A percentile compares a stretch with the other conserved stretches of the same genome.
phyloP scores from a whole-genome alignment of 2,329 filamentous ascomycete genomes.

The Didymella exigua region DNA sequence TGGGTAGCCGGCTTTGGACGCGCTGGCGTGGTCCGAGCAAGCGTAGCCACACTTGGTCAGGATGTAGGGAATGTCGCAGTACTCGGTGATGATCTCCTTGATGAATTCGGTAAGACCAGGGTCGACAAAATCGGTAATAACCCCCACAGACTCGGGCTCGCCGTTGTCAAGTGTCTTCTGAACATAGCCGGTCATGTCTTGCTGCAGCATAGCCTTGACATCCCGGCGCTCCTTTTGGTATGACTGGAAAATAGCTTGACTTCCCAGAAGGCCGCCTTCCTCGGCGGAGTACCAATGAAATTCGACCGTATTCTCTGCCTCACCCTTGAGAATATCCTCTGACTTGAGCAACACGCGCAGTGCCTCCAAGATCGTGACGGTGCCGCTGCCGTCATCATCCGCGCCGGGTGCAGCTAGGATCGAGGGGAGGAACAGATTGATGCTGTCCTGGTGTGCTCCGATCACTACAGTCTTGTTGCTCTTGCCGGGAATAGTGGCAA shows the following conservation, averaged over 20 bases:
- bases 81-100: slow-evolving; percentile 83
- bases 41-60: slow-evolving; percentile 90
- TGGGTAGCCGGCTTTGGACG: slow-evolving; percentile 75
- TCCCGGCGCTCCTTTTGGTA: slow-evolving; percentile 76
- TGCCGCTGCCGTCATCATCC: slow-evolving; percentile 93
- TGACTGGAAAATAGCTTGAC: slow-evolving; percentile 83
- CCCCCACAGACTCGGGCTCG: slow-evolving; percentile 82
- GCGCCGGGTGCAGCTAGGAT: slow-evolving; percentile 85
- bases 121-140: slow-evolving; percentile 92
- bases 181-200: slow-evolving; percentile 89
- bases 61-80: slow-evolving; percentile 86
- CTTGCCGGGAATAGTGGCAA: slow-evolving; percentile 87
- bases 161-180: slow-evolving; percentile 83
- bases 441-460: slow-evolving; percentile 80
- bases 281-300: slow-evolving; percentile 97
- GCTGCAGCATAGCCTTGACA: slow-evolving; percentile 95
- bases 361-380: slow-evolving; percentile 92
- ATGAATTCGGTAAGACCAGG: slow-evolving; percentile 83
- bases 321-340: slow-evolving; percentile 71
- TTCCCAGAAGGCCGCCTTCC: slow-evolving; percentile 84
- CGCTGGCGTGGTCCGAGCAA: slow-evolving; percentile 76
- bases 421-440: slow-evolving; percentile 88
- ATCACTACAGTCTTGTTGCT: slow-evolving; percentile 84
- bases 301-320: slow-evolving; percentile 84
- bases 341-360: slow-evolving; percentile 79